A percentile compares a stretch with the other conserved stretches of the same genome.
Evolutionary conservation across 176 grass and related monocot species (phyloP).

Genomic region (Aegilops bicornis): DNA sequence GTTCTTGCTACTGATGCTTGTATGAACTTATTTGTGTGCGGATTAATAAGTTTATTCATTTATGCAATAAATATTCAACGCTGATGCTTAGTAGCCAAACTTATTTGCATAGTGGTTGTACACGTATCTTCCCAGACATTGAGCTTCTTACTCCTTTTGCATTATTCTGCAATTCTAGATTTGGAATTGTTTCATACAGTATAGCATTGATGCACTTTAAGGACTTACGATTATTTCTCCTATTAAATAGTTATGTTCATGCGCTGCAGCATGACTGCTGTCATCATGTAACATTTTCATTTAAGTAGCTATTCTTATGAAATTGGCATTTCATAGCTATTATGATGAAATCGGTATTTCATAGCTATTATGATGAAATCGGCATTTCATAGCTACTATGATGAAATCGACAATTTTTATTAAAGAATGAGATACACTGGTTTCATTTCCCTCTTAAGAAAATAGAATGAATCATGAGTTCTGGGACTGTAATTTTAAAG

Average conservation of each 20-base stretch:
- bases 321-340: conserved; percentile 2
- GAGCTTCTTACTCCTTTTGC: neutral
- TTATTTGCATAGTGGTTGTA: neutral
- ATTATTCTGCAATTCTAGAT: neutral
- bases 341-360: neutral
- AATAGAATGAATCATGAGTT: neutral
- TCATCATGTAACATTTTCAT: neutral
- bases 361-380: neutral
- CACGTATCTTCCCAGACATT: neutral
- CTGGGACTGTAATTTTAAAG: neutral
- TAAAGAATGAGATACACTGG: neutral
- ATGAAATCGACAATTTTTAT: neutral
- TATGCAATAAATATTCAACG: neutral
- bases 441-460: neutral
- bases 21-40: neutral
- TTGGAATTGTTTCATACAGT: neutral
- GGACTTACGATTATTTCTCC: neutral
- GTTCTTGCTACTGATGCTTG: neutral
- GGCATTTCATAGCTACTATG: neutral
- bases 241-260: neutral
- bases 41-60: neutral
- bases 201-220: neutral
- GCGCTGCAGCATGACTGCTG: neutral
- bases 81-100: neutral
- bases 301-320: neutral